phyloP scores from a whole-genome alignment of 257 asterid species.

The Echium plantagineum region DNA sequence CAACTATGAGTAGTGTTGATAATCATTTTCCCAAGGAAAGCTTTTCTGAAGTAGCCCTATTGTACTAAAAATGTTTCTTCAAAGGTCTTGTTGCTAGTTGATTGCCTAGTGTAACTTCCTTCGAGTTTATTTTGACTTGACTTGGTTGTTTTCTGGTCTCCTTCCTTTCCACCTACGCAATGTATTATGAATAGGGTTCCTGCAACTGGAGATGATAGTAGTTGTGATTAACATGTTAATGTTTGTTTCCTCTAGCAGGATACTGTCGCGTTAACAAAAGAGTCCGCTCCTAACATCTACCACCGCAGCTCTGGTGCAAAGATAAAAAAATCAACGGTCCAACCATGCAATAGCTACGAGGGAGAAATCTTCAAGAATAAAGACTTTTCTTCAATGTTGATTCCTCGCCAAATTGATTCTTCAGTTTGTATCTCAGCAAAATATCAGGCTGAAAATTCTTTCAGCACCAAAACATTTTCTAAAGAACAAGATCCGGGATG shows the following conservation, averaged over 20 bases:
- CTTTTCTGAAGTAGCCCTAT: not conserved
- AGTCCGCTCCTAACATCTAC: slow-evolving; percentile 26
- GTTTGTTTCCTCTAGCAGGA: slow-evolving; percentile 36
- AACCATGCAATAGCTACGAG: slow-evolving; percentile 21
- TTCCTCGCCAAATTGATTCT: slow-evolving; percentile 58
- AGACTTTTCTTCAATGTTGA: slow-evolving; percentile 30
- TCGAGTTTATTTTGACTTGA: not conserved
- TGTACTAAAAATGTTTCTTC: not conserved
- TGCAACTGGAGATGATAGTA: not conserved
- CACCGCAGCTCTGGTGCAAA: slow-evolving; percentile 65
- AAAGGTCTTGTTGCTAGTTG: not conserved
- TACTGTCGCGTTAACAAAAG: slow-evolving; percentile 24
- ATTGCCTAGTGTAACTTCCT: not conserved
- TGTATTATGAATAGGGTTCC: not conserved
- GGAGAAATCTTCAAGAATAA: slow-evolving; percentile 13
- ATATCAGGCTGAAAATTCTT: slow-evolving; percentile 26
- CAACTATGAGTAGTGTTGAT: not conserved
- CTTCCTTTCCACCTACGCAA: not conserved
- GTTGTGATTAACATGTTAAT: not conserved
- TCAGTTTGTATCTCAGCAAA: slow-evolving; percentile 41
- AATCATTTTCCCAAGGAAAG: not conserved
- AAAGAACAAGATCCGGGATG: slow-evolving; percentile 33
- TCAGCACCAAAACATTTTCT: slow-evolving; percentile 25
- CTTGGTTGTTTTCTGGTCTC: not conserved
- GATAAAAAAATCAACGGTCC: slow-evolving; percentile 61